Evolutionary conservation across 805 yeast genomes (phyloP), one percentile per base, ranked within the genome.

Genomic region (Teunomyces stri): DNA sequence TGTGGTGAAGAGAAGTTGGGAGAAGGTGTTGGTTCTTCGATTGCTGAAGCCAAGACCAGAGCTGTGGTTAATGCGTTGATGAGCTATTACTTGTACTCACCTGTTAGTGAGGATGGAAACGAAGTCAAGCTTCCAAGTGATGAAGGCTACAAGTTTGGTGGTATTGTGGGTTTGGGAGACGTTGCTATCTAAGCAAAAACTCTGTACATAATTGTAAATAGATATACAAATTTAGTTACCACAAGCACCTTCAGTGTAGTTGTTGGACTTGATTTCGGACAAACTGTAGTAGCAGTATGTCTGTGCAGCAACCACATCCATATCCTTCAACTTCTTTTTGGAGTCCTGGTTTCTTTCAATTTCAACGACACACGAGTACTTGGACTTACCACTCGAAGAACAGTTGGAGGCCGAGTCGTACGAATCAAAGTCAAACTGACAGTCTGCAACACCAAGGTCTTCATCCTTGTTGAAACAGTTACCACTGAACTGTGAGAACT

Each of bases 81-180:
- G 76, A 81, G 88, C 50, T 94, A 94, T 85, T 94, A 94, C 71
- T 78, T 95, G 60, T 94, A 94, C 68, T 82, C 86, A 53, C 98
- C 98, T 12, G 66, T 85, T 40, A 76, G 76, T 51, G 58, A 58
- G 42, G 62, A 61, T 34, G 77, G 77, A 44, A 55, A 60, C 34
- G 62, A 59, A 13, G 74, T 78, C 12, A 75, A 74, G 49, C 65
- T 80, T 35, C 94, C 96, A 46, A 81, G 87, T 61, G 89, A 84
- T 45, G 59, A 61, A 29, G 58, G 61, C 47, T 73, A 71, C 59
- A 62, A 64, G 51, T 67, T 70, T 43, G 72, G 66, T 51, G 75
- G 75, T 43, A 60, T 69, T 41, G 66, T 73, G 44, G 77, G 75
- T 38, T 51, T 54, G 47, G 77, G 78, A 33, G 78, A 72, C 58